Conservation (phyloP, 2,329 filamentous ascomycete species). For the Penicillium psychrosexuale region DNA sequence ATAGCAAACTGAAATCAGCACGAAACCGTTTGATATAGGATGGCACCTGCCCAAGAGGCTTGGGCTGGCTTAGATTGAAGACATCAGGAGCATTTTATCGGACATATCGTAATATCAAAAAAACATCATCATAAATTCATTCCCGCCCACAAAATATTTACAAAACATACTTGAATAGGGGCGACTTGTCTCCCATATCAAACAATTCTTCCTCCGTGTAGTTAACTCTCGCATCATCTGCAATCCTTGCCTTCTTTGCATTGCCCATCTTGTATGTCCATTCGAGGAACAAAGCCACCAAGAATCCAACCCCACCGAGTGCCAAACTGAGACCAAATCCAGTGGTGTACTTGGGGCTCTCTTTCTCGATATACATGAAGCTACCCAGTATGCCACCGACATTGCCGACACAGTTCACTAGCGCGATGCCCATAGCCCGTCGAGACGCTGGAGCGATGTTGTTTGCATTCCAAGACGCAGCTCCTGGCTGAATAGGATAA, state of each 20-base stretch:
- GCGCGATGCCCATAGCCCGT: conserved; percentile 22
- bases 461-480: conserved; percentile 26
- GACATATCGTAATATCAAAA: neutral
- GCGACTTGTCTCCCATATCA: conserved; percentile 43
- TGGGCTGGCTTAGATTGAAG: neutral
- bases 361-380: conserved; percentile 25
- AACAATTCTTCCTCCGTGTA: conserved; percentile 42
- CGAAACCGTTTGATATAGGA: neutral
- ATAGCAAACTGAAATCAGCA: neutral
- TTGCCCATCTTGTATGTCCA: conserved; percentile 20
- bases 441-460: conserved; percentile 25
- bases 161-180: conserved; percentile 39
- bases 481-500: conserved; percentile 27
- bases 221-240: conserved; percentile 6
- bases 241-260: conserved; percentile 16
- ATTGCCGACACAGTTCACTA: conserved; percentile 24
- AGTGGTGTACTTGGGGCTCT: conserved; percentile 21
- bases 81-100: neutral
- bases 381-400: conserved; percentile 24
- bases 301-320: conserved; percentile 14
- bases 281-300: conserved; percentile 22
- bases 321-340: conserved; percentile 24
- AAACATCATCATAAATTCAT: neutral
- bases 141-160: neutral
- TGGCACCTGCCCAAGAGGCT: neutral